Evolutionary conservation across 192 early-diverging fungal genomes (phyloP), one percentile per base, ranked within the genome.

Genomic region (Backusella macrospora): DNA sequence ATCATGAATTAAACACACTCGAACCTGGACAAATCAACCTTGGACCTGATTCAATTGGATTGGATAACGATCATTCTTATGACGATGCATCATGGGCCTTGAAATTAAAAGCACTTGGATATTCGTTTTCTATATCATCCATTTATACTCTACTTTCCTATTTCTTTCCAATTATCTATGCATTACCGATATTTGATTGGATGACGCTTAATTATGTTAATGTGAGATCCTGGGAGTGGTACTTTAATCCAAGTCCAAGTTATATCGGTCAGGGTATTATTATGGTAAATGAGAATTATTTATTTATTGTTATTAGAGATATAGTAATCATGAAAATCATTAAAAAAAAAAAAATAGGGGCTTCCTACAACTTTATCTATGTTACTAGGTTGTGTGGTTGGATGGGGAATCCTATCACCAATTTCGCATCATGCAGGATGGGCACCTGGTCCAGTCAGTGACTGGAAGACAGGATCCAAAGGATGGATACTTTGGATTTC

Each of bases 401-500:
- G 92, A 9, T 93, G 92, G 92, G 92, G 90, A 13, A 82, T 93
- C 18, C 75, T 93, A 6, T 92, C 91, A 2, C 92, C 92, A 0
- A 4, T 92, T 0, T 86, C 91, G 1, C 86, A 87, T 44, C 78
- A 83, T 55, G 80, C 85, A 16, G 87, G 91, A 8, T 93, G 92
- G 92, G 91, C 90, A 5, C 86, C 88, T 0, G 91, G 92, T 0
- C 85, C 85, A 14, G 90, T 92, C 8, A 76, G 80, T 26, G 89
- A 90, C 62, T 90, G 91, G 84, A 93, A 91, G 55, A 82, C 73
- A 0, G 92, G 92, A 2, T 86, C 87, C 7, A 83, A 87, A 47
- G 92, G 91, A 0, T 93, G 92, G 92, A 93, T 93, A 68, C 69
- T 93, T 49, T 93, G 92, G 92, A 86, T 93, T 43, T 92, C 91